A percentile compares a stretch with the other conserved stretches of the same genome.
Conservation (phyloP, 495 filamentous ascomycete genomes). For the Thermochaetoides thermophila region DNA sequence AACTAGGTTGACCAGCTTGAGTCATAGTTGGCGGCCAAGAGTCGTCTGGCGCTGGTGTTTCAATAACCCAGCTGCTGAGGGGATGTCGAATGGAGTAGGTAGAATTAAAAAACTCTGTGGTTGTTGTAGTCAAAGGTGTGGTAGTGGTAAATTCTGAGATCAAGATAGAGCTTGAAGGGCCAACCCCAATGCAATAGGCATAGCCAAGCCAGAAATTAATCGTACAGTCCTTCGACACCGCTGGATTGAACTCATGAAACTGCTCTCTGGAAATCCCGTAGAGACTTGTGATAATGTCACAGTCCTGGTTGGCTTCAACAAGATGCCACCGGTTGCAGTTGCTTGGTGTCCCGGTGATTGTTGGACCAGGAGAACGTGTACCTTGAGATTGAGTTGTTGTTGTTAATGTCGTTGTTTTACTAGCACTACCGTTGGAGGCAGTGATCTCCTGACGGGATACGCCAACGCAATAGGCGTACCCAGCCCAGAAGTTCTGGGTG, state of each 20-base stretch:
- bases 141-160: too few relatives aligned
- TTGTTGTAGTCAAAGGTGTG: too few relatives aligned
- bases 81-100: too few relatives aligned
- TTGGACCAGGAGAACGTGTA: not conserved
- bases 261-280: not conserved
- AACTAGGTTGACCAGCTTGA: too few relatives aligned
- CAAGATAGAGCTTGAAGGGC: too few relatives aligned
- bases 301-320: not conserved
- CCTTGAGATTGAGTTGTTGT: not conserved
- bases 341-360: not conserved
- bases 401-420: not conserved
- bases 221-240: not conserved
- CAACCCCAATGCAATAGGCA: constrained; percentile 2
- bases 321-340: constrained; percentile 4
- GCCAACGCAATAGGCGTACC: constrained; percentile 12
- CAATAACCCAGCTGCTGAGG: too few relatives aligned
- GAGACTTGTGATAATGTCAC: not conserved
- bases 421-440: constrained; percentile 2
- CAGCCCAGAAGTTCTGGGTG: constrained; percentile 7
- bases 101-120: too few relatives aligned
- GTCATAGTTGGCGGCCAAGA: too few relatives aligned
- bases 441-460: not conserved
- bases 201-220: constrained; percentile 2
- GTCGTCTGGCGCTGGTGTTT: too few relatives aligned
- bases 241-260: constrained; percentile 1